Percentiles rank a stretch among this genome's conserved stretches.
These are phyloP conservation scores for Austroboletus niveus DNA, from an alignment of 1,284 basidiomycete species.

Conservation along the genomic window DNA sequence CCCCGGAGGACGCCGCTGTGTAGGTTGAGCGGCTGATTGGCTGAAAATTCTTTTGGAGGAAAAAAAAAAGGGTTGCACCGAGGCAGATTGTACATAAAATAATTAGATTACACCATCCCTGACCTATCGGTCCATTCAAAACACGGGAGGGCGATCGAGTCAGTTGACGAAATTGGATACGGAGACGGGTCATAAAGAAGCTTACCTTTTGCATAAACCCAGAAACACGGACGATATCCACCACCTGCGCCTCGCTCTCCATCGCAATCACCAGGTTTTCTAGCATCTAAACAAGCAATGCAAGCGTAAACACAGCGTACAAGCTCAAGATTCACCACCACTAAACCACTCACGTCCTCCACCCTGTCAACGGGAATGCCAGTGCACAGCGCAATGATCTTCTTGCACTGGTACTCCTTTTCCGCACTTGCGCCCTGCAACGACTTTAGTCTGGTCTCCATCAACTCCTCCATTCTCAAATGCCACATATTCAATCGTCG, in stretches of 20 bases:
- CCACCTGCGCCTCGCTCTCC: constrained; percentile 82
- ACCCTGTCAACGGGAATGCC: constrained; percentile 86
- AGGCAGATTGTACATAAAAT: constrained; percentile 12
- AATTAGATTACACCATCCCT: constrained; percentile 66
- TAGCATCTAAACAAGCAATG: constrained; percentile 61
- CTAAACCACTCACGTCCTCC: constrained; percentile 68
- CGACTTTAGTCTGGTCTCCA: constrained; percentile 66
- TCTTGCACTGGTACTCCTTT: constrained; percentile 88
- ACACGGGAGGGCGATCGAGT: constrained; percentile 15
- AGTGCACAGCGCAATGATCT: constrained; percentile 87
- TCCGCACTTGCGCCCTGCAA: constrained; percentile 80
- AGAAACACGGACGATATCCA: constrained; percentile 84
- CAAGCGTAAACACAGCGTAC: constrained; percentile 22
- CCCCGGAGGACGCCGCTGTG: constrained; percentile 55
- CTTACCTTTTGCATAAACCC: constrained; percentile 85
- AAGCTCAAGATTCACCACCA: constrained; percentile 13
- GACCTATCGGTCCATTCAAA: constrained; percentile 40
- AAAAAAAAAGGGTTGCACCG: constrained; percentile 10
- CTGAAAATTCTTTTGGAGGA: constrained; percentile 6
- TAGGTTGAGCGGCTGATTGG: constrained; percentile 22
- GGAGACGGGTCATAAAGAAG: constrained; percentile 10
- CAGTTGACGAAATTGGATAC: constrained; percentile 17
- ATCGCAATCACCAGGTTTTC: constrained; percentile 87
- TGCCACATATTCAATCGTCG: constrained; percentile 83
- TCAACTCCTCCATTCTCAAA: constrained; percentile 68